Evolutionary conservation across 345 rosid genomes (phyloP), one percentile per base, ranked within the genome.

Genomic region (Mangifera indica): DNA sequence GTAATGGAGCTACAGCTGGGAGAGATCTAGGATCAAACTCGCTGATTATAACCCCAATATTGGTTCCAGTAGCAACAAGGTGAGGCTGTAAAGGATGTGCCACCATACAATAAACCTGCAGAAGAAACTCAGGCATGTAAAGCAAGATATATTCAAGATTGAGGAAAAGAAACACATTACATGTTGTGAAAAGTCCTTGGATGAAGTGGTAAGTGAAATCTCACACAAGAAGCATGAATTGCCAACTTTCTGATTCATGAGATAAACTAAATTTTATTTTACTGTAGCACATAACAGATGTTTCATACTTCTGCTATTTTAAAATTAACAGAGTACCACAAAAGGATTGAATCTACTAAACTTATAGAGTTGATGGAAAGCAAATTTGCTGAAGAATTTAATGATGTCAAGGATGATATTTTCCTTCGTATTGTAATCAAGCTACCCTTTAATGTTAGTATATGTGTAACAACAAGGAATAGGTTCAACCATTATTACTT

Each of bases 41-140:
- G 48, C 97, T 86, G 78, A 95, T 78, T 80, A 95, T 92, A 77
- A 95, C 84, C 82, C 99, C 99, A 78, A 91, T 78, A 79, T 88
- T 95, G 75, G 98, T 92, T 75, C 99, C 99, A 69, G 96, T 85
- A 67, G 92, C 99, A 60, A 95, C 98, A 60, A 95, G 96, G 80
- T 95, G 98, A 69, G 99, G 99, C 85, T 95, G 99, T 59, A 95
- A 84, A 73, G 94, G 86, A 88, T 95, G 99, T 68, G 97, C 97
- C 72, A 87, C 98, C 98, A 95, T 95, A 78, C 98, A 92, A 80
- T 91, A 92, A 63, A 92, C 98, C 99, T 95, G 84, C 78, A 78
- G 72, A 22, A 73, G 58, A 65, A 79, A 79, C 63, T 65, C 63
- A 53, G 40, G 64, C 77, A 74, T 46, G 69, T 72, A 79, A 74